Conservation (phyloP, 495 filamentous ascomycete genomes). For the Collariella sp. region DNA sequence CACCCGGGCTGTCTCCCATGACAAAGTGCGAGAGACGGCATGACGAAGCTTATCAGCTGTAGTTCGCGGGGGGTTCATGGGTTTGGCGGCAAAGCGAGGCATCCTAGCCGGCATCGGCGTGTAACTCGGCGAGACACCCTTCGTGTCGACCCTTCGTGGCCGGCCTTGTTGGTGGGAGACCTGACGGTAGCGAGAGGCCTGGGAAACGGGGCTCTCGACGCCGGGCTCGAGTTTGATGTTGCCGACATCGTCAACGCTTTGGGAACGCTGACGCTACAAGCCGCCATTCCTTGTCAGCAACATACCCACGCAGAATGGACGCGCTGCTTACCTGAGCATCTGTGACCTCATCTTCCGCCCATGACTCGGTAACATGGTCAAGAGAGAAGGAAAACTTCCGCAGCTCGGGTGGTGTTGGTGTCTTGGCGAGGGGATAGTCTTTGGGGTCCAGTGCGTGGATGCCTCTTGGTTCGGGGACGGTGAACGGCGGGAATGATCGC, state of each 20-base stretch:
- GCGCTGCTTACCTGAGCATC: constrained; percentile 10
- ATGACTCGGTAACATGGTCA: constrained; percentile 46
- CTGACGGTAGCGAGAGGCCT: constrained; percentile 19
- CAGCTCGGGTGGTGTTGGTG: constrained; percentile 68
- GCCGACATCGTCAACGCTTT: constrained; percentile 26
- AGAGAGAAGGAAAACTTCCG: constrained; percentile 60
- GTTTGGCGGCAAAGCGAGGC: constrained; percentile 23
- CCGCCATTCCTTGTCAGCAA: constrained; percentile 6
- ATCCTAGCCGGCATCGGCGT: constrained; percentile 20
- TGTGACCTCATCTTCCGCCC: constrained; percentile 55
- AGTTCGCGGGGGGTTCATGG: constrained; percentile 5
- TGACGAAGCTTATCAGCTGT: constrained; percentile 36
- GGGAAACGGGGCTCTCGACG: constrained; percentile 24
- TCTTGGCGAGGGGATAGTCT: constrained; percentile 76
- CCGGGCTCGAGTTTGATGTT: constrained; percentile 28
- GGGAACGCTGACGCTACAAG: constrained; percentile 26
- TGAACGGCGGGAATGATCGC: constrained; percentile 73
- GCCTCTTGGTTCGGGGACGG: constrained; percentile 66
- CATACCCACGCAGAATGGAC: background rate
- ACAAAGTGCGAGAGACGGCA: constrained; percentile 23
- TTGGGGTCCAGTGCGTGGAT: constrained; percentile 72
- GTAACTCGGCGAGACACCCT: constrained; percentile 31
- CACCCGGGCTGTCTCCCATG: constrained; percentile 20
- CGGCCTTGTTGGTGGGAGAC: constrained; percentile 16
- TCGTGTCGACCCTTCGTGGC: no score